Conservation (phyloP, 176 grass and related monocot genomes). For the Typha latifolia region DNA sequence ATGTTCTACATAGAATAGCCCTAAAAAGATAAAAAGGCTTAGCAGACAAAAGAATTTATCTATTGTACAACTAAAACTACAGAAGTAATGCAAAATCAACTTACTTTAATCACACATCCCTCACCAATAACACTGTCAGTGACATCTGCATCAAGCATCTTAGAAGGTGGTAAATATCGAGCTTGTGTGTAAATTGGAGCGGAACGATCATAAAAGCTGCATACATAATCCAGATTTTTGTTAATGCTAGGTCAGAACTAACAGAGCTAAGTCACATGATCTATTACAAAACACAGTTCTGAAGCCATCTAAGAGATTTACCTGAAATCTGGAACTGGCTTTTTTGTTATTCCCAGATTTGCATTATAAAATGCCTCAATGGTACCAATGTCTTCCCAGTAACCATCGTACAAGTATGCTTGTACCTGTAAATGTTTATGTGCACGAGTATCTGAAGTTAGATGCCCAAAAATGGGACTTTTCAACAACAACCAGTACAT, state of each 20-base stretch:
- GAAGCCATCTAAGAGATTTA: constrained; percentile 16
- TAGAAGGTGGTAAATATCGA: constrained; percentile 85
- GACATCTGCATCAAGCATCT: constrained; percentile 83
- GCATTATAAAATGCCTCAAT: constrained; percentile 52
- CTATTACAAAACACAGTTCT: neutral
- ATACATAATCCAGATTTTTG: constrained; percentile 16
- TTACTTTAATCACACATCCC: constrained; percentile 95
- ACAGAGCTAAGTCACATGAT: neutral
- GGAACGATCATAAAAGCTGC: constrained; percentile 90
- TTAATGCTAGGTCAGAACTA: constrained; percentile 23
- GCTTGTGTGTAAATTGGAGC: constrained; percentile 90
- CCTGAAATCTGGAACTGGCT: constrained; percentile 93
- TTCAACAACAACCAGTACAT: too few species aligned
- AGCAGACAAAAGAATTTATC: neutral
- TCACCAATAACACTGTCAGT: constrained; percentile 95
- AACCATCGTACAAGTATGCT: constrained; percentile 92
- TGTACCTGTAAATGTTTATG: constrained; percentile 52
- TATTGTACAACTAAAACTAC: neutral
- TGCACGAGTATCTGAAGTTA: neutral
- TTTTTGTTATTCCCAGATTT: constrained; percentile 94
- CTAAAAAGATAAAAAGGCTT: too few species aligned
- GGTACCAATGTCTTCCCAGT: constrained; percentile 98
- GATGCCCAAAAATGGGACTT: neutral
- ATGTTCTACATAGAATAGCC: too few species aligned
- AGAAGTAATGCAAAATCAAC: constrained; percentile 20